Base-by-base conservation (phyloP, 83 land plant species). In the Picea engelmannii region DNA sequence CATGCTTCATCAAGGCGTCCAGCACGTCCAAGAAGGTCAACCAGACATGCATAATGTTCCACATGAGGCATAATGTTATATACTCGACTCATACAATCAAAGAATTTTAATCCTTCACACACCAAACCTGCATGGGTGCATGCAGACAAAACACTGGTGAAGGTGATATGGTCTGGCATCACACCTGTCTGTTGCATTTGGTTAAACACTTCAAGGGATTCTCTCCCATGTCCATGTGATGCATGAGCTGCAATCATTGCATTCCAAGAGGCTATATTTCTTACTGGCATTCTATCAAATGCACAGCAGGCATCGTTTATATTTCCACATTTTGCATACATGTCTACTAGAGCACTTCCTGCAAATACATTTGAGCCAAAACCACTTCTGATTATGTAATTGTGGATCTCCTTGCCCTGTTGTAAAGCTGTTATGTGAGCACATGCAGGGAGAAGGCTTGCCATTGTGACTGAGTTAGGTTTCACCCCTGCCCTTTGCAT, bases 251-350 rank as follows among this genome's bases (percentile, higher is more conserved):
- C 44, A 25, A 89, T 89, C 78, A 89, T 89, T 20, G 89, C 79
- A 77, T 86, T 89, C 86, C 86, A 89, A 1, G 87, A 71, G 24
- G 81, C 81, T 21, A 82, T 27, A 78, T 80, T 84, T 79, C 78
- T 84, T 79, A 35, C 76, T 7, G 31, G 31, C 86, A 89, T 87
- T 64, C 35, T 17, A 1, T 83, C 78, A 62, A 89, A 87, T 2
- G 67, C 77, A 23, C 24, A 40, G 60, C 4, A 10, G 15, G n/a
- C n/a, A n/a, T n/a, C 78, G 12, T 86, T 66, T 38, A 89, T 81
- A 4, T 44, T 81, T 58, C 91, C 91, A 67, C 91, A 89, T 63
- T 89, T 86, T 6, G 88, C 84, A 75, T 89, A 86, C 88, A 89
- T 86, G 66, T 84, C 84, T 62, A 86, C 77, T 67, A 89, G 60